Base-by-base conservation (phyloP, 2,329 filamentous ascomycete species). In the Pleoardoris graminearum region DNA sequence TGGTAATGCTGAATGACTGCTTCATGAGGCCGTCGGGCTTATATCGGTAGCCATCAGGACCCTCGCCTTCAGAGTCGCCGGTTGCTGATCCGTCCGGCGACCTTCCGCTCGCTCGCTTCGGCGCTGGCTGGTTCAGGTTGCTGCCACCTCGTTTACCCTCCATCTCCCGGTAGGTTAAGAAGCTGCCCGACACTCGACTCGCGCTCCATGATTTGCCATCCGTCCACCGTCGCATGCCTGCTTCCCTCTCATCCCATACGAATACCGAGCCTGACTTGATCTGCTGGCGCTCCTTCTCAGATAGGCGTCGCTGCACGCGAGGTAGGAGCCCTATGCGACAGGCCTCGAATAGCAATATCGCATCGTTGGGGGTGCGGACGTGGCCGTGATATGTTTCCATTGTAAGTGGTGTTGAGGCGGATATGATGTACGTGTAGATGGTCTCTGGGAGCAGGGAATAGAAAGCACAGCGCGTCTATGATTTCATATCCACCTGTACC, bases 161-260 rank as follows among this genome's bases (percentile, higher is more conserved):
- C 94, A 99, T 99, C 72, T 99, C 94, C 33, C 94, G 84, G 70
- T 99, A 99, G 7, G 94, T 97, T 54, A 99, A 76, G 73, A 99
- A 99, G 77, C 94, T 97, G 46, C 94, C 94, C 0, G 93, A 97
- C 0, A 99, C 94, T 57, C 94, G 85, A 76, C 93, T 97, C 29
- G 94, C 94, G 69, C 93, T 97, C 94, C 94, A 99, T 30, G 93
- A 97, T 75, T 99, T 99, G 51, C 94, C 94, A 66, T 99, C 94
- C 0, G 94, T 99, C 94, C 94, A 99, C 74, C 94, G 82, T 68
- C 94, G 84, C 94, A 99, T 99, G 61, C 94, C 94, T 10, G 94
- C 94, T 79, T 99, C 94, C 64, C 93, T 82, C 79, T 99, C 94
- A 74, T 99, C 94, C 94, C 94, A 99, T n/a, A 99, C 94, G 68